A percentile compares a stretch with the other conserved stretches of the same genome.
Evolutionary conservation across 768 basidiomycete species (phyloP).

Genomic region (Tubosaeta brunneosetosa): DNA sequence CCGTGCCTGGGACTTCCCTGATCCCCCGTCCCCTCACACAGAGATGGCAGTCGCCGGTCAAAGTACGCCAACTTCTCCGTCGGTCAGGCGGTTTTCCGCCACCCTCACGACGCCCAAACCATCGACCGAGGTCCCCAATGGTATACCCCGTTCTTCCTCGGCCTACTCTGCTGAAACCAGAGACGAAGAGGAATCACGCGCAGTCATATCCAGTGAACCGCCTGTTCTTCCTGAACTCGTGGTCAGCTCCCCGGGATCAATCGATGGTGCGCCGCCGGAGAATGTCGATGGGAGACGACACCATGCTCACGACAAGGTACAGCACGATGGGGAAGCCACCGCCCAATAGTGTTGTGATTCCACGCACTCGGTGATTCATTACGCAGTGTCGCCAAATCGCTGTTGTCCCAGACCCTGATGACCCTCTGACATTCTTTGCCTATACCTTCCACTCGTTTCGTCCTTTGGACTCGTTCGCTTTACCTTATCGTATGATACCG

Average conservation of each 20-base stretch:
- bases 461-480: slow-evolving; percentile 1
- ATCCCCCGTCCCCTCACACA: slow-evolving; percentile 34
- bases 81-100: slow-evolving; percentile 20
- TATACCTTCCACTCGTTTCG: slow-evolving; percentile 17
- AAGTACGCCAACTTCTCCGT: slow-evolving; percentile 19
- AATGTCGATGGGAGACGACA: slow-evolving; percentile 13
- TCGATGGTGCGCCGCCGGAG: slow-evolving; percentile 24
- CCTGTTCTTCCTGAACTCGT: slow-evolving; percentile 33
- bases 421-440: neutral
- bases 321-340: slow-evolving; percentile 19
- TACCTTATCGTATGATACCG: slow-evolving; percentile 3
- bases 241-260: slow-evolving; percentile 32
- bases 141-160: slow-evolving; percentile 24
- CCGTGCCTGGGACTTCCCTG: slow-evolving; percentile 73
- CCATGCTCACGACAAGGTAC: slow-evolving; percentile 15
- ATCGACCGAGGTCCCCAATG: slow-evolving; percentile 21
- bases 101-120: slow-evolving; percentile 26
- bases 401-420: neutral
- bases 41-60: slow-evolving; percentile 12
- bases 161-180: slow-evolving; percentile 28
- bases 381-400: neutral
- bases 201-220: slow-evolving; percentile 24
- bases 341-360: slow-evolving; percentile 12
- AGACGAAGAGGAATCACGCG: slow-evolving; percentile 24
- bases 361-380: neutral